Percentiles rank a stretch among this genome's conserved stretches.
Evolutionary conservation across 192 early-diverging fungal genomes (phyloP).

Genomic region (Mortierella hygrophila): DNA sequence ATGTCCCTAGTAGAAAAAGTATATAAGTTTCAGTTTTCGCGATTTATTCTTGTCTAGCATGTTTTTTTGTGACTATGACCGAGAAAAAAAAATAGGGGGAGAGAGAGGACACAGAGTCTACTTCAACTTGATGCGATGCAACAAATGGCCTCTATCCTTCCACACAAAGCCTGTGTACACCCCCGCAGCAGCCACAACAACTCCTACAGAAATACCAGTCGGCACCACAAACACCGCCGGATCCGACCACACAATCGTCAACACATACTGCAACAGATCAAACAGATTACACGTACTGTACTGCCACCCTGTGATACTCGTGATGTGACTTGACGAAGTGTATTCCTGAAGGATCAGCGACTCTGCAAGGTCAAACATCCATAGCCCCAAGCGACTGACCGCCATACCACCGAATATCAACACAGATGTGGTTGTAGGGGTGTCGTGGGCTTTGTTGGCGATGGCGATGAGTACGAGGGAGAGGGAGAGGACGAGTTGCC

Average conservation of each 20-base stretch:
- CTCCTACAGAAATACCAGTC: constrained; percentile 30
- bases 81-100: neutral
- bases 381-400: constrained; percentile 45
- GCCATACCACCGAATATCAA: constrained; percentile 54
- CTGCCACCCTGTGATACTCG: constrained; percentile 40
- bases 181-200: constrained; percentile 19
- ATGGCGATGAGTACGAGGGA: constrained; percentile 18
- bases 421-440: neutral
- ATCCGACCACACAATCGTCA: constrained; percentile 35
- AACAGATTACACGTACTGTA: constrained; percentile 46
- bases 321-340: constrained; percentile 14
- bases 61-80: neutral
- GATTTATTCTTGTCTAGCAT: no score
- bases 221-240: constrained; percentile 44
- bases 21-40: no score
- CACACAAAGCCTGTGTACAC: constrained; percentile 37
- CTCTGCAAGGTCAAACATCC: constrained; percentile 49
- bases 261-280: constrained; percentile 27
- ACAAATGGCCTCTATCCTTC: constrained; percentile 39
- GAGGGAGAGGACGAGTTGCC: constrained; percentile 25
- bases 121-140: constrained; percentile 26
- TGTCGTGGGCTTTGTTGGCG: constrained; percentile 12
- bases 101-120: neutral
- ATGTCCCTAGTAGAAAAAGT: no score
- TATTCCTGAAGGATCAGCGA: constrained; percentile 41